Percentiles rank a stretch among this genome's conserved stretches.
phyloP scores from a whole-genome alignment of 306 rosid species.

The Lupinus albus region DNA sequence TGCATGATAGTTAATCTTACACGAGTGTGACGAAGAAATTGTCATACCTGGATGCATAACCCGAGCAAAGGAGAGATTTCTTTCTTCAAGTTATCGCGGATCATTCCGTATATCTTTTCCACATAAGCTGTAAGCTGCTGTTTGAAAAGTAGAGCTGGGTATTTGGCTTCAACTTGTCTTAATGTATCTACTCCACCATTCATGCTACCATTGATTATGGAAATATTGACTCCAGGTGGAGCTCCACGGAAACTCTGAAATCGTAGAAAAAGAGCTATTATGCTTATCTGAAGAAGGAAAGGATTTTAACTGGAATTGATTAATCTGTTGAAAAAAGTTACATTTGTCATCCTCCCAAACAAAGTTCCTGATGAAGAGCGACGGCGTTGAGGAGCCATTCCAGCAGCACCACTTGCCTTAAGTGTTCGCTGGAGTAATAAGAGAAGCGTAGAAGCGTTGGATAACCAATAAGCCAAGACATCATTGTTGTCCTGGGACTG shows the following conservation, averaged over 20 bases:
- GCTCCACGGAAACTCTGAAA: constrained; percentile 65
- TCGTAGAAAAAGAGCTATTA: constrained; percentile 4
- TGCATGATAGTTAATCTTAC: constrained; percentile 30
- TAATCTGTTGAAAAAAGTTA: constrained; percentile 34
- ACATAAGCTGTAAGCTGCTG: constrained; percentile 99
- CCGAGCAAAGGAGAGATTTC: constrained; percentile 98
- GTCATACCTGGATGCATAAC: constrained; percentile 85
- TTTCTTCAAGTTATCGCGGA: constrained; percentile 95
- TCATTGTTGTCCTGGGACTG: constrained; percentile 65
- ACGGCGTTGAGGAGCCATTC: constrained; percentile 69
- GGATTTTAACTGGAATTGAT: constrained; percentile 2
- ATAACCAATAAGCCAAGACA: constrained; percentile 63
- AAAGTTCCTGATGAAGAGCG: constrained; percentile 60
- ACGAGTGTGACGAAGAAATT: constrained; percentile 20
- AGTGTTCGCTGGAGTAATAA: constrained; percentile 66
- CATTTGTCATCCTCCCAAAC: constrained; percentile 62
- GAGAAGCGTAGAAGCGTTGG: constrained; percentile 61
- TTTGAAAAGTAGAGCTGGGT: constrained; percentile 96
- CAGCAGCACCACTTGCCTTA: constrained; percentile 72
- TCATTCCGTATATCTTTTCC: constrained; percentile 99
- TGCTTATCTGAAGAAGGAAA: constrained; percentile 34
- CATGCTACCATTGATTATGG: constrained; percentile 52
- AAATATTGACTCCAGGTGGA: constrained; percentile 57
- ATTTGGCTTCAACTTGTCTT: constrained; percentile 96
- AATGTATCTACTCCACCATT: constrained; percentile 68